A percentile compares a stretch with the other conserved stretches of the same genome.
These are phyloP conservation scores for Obba rivulosa DNA, from an alignment of 768 basidiomycete species.

Conservation along the genomic window DNA sequence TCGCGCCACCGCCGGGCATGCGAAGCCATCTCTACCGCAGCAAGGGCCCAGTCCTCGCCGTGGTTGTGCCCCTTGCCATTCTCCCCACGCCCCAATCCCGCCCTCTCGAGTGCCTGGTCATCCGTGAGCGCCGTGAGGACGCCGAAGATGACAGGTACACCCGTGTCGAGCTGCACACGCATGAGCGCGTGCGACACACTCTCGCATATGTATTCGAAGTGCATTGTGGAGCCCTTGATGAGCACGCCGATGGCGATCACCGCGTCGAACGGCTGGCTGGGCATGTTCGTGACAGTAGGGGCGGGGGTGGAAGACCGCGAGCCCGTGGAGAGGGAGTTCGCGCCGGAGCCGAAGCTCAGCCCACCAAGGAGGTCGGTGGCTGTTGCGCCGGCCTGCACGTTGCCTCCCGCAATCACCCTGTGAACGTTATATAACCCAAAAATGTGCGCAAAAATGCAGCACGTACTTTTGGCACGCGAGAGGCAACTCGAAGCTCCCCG, in stretches of 20 bases:
- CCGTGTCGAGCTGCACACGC: constrained; percentile 90
- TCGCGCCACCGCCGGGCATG: constrained; percentile 61
- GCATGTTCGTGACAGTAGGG: constrained; percentile 29
- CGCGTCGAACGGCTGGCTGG: constrained; percentile 78
- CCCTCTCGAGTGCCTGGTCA: constrained; percentile 90
- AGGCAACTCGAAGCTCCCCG: constrained; percentile 94
- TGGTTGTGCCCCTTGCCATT: constrained; percentile 92
- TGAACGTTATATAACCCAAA: not conserved
- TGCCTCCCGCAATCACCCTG: constrained; percentile 87
- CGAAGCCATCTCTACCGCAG: constrained; percentile 90
- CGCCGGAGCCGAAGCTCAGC: constrained; percentile 42
- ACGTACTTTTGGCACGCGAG: constrained; percentile 76
- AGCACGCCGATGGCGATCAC: constrained; percentile 97
- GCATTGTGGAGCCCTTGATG: constrained; percentile 98
- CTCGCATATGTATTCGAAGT: constrained; percentile 99
- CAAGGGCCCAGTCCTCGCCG: constrained; percentile 96
- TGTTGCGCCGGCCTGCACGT: constrained; percentile 70
- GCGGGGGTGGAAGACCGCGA: constrained; percentile 29
- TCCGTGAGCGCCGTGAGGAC: constrained; percentile 90
- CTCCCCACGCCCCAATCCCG: constrained; percentile 72
- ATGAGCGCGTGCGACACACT: constrained; percentile 91
- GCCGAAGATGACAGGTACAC: constrained; percentile 93
- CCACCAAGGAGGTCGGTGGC: constrained; percentile 79
- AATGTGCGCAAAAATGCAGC: not conserved
- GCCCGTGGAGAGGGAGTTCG: constrained; percentile 51